Evolutionary conservation across 768 basidiomycete species (phyloP), one percentile per base, ranked within the genome.

Genomic region (Hygrophorus pudorinus): DNA sequence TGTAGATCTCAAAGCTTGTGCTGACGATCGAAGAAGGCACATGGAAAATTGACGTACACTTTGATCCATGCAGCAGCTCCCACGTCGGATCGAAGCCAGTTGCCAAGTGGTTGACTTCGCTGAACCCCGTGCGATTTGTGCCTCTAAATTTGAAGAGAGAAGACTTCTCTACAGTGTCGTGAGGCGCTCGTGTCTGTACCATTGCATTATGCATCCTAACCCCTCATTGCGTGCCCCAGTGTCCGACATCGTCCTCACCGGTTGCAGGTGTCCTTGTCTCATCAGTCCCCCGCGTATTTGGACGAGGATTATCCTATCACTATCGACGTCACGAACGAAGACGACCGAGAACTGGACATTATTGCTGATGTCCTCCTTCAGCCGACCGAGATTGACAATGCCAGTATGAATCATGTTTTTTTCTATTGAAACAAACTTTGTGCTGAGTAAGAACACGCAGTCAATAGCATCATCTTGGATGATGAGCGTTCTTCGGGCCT

Each of bases 241-340:
- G 72, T 86, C 33, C 76, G 72, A 39, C 71, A 81, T 49, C 75
- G 75, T 16, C 71, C 79, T 0, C 86, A 87, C 48, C 59, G 61
- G 0, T 53, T 94, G 3, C 52, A 61, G 3, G 63, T 87, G 14
- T 63, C 67, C 0, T 56, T 92, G 36, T 59, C 66, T 1, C 81
- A 90, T 46, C 63, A 72, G 0, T 59, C 72, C 1, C 84, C 85
- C 0, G 89, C 88, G 1, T 86, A 82, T 58, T 60, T 94, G 29
- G 81, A 85, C 49, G 93, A 96, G 59, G 71, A 74, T 36, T 87
- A 85, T 54, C 80, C 85, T 0, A 81, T 97, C 51, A 56, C 59
- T 9, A 66, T 97, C 33, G 68, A 76, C 37, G 69, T 94, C 11
- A 74, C 64, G 3, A 96, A 92, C 56, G 55, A 64, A 4, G 91